These are phyloP conservation scores for Yamadazyma sp. DNA, from an alignment of 1,139 yeast genomes.

Conservation along the genomic window DNA sequence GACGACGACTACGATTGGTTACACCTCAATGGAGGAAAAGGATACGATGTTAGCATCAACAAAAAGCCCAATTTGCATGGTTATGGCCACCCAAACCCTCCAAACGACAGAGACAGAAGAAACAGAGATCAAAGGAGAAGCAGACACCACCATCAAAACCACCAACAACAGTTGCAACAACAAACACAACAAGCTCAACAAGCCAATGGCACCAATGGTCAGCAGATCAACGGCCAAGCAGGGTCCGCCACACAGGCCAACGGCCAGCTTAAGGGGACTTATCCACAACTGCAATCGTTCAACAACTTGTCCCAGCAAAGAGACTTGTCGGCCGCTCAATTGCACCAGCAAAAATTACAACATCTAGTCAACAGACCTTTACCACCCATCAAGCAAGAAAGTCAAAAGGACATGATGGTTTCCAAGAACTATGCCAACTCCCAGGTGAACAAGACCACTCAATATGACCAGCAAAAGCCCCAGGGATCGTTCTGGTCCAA, in stretches of 20 bases:
- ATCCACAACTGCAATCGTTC: constrained; percentile 6
- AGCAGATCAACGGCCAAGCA: constrained; percentile 4
- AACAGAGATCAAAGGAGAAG: constrained; percentile 47
- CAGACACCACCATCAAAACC: constrained; percentile 34
- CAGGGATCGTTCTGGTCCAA: constrained; percentile 49
- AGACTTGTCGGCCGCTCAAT: constrained; percentile 28
- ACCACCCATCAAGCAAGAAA: constrained; percentile 51
- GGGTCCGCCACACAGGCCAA: constrained; percentile 5
- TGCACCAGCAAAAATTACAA: constrained; percentile 52
- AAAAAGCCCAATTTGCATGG: constrained; percentile 91
- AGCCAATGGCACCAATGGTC: constrained; percentile 3
- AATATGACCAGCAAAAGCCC: constrained; percentile 39
- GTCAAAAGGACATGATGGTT: constrained; percentile 20
- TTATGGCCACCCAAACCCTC: constrained; percentile 67
- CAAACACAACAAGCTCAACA: constrained; percentile 18
- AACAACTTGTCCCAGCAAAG: constrained; percentile 13
- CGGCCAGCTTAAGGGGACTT: constrained; percentile 3
- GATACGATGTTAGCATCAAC: constrained; percentile 83
- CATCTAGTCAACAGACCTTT: constrained; percentile 52
- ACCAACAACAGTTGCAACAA: constrained; percentile 22
- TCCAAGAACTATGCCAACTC: constrained; percentile 17
- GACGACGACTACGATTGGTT: constrained; percentile 96
- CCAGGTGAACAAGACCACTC: constrained; percentile 27
- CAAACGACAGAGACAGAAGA: constrained; percentile 55
- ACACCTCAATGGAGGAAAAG: constrained; percentile 86